Evolutionary conservation across 768 basidiomycete species (phyloP).

Genomic region (Tephrocybe sp.): DNA sequence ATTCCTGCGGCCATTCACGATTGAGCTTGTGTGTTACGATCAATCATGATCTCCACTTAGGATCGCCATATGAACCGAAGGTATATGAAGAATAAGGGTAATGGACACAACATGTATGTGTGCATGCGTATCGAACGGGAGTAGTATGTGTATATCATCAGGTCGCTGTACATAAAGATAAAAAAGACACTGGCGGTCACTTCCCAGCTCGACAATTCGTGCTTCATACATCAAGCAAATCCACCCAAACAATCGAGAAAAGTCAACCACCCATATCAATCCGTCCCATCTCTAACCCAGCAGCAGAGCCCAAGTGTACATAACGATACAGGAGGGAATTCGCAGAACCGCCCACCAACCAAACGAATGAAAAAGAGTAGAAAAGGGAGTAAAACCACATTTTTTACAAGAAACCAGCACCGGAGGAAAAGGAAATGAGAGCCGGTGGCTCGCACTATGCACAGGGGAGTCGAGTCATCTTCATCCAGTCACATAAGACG

Average conservation of each 20-base stretch:
- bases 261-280: conserved; percentile 1
- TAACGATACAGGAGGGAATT: conserved; percentile 14
- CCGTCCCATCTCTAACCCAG: conserved; percentile 12
- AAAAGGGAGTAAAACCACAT: conserved; percentile 10
- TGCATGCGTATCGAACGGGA: not conserved
- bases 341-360: conserved; percentile 16
- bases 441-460: conserved; percentile 20
- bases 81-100: conserved; percentile 19
- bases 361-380: not conserved
- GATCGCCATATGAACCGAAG: conserved; percentile 1
- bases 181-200: conserved; percentile 9
- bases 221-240: conserved; percentile 21
- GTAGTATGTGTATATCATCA: conserved; percentile 13
- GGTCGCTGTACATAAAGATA: conserved; percentile 12
- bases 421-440: conserved; percentile 13
- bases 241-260: conserved; percentile 21
- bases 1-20: no score
- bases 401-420: conserved; percentile 16
- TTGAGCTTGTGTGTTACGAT: no score
- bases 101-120: conserved; percentile 10
- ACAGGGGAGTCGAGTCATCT: conserved; percentile 3
- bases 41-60: no score
- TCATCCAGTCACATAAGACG: conserved; percentile 17
- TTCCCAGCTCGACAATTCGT: conserved; percentile 22
- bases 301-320: conserved; percentile 17